Conservation (phyloP, 345 rosid genomes). For the Brassica juncea region DNA sequence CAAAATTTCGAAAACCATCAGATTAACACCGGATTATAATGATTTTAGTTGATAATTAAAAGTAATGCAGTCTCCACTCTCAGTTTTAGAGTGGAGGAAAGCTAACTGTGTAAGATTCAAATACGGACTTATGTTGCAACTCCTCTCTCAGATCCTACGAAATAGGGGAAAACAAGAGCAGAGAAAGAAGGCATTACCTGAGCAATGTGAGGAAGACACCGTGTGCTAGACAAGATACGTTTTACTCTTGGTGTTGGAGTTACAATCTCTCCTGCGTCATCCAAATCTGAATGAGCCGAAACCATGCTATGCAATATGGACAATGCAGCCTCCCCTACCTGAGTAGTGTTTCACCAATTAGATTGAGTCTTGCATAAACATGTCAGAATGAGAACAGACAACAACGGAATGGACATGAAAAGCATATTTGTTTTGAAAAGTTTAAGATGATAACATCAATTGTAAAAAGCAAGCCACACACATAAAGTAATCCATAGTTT, state of each 20-base stretch:
- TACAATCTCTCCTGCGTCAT: constrained; percentile 99
- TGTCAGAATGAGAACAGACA: constrained; percentile 9
- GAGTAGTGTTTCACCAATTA: constrained; percentile 21
- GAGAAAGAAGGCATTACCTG: constrained; percentile 57
- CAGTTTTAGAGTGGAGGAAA: not conserved
- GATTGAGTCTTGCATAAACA: constrained; percentile 33
- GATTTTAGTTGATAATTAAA: constrained; percentile 15
- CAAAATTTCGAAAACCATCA: constrained; percentile 18
- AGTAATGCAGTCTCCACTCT: constrained; percentile 2
- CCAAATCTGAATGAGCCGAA: constrained; percentile 96
- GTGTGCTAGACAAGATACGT: constrained; percentile 87
- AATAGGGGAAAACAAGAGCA: not conserved
- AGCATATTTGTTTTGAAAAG: not conserved
- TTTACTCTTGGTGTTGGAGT: constrained; percentile 99
- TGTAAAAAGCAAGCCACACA: constrained; percentile 2
- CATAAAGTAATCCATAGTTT: constrained; percentile 28
- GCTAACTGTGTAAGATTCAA: constrained; percentile 2
- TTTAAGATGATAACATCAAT: constrained; percentile 18
- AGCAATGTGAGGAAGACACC: constrained; percentile 97
- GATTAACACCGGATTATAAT: constrained; percentile 8
- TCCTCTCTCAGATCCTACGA: constrained; percentile 9
- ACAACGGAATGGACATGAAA: constrained; percentile 9
- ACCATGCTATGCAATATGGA: constrained; percentile 97
- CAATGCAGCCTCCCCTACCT: constrained; percentile 97
- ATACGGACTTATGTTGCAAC: constrained; percentile 15